Conservation (phyloP, 345 rosid genomes). For the Brassica cretica region DNA sequence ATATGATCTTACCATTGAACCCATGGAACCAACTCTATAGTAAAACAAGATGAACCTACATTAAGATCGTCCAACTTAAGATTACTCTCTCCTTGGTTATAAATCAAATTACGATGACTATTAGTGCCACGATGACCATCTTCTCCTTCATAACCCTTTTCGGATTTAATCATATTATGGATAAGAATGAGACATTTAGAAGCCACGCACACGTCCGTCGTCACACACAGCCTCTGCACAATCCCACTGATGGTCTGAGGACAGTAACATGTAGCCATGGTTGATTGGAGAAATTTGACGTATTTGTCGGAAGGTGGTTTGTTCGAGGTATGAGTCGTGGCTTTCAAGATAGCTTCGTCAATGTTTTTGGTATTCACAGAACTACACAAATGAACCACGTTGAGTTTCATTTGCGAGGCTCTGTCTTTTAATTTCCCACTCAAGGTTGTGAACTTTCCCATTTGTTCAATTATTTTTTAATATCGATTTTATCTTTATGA, state of each 20-base stretch:
- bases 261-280: conserved; percentile 13
- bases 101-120: conserved; percentile 18
- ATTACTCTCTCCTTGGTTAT: conserved; percentile 10
- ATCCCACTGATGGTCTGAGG: conserved; percentile 4
- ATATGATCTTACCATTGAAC: conserved; percentile 21
- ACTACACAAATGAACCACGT: conserved; percentile 25
- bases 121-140: not conserved
- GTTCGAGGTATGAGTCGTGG: conserved; percentile 33
- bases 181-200: conserved; percentile 32
- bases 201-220: conserved; percentile 23
- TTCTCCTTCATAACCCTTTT: conserved; percentile 1
- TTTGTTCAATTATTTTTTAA: not conserved
- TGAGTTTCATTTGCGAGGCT: conserved; percentile 31
- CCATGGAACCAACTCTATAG: conserved; percentile 28
- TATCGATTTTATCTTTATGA: not conserved
- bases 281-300: conserved; percentile 18
- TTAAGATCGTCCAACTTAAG: conserved; percentile 23
- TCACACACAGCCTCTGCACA: conserved; percentile 14
- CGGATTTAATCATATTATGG: conserved; percentile 18
- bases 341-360: conserved; percentile 28
- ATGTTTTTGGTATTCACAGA: conserved; percentile 26
- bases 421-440: conserved; percentile 22
- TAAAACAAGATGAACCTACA: conserved; percentile 21
- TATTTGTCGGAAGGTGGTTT: conserved; percentile 9
- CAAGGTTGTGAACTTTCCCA: conserved; percentile 20